Evolutionary conservation across 805 yeast genomes (phyloP), one percentile per base, ranked within the genome.

Genomic region (Saccharomycopsis selenospora): DNA sequence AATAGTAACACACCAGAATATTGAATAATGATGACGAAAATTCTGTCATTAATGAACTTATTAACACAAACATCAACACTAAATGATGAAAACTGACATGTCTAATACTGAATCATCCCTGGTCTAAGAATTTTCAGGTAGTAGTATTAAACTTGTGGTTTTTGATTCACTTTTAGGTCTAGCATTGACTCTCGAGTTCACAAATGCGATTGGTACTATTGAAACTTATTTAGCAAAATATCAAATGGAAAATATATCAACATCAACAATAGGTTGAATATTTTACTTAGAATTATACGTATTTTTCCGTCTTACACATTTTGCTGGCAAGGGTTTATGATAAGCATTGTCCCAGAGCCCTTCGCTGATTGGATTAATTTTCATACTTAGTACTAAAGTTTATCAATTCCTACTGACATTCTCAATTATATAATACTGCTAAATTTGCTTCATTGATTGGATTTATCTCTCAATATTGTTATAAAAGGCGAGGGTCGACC

Each of bases 401-500:
- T 79, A 76, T 69, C 85, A 81, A 43, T 82, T 81, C 55, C 67
- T 81, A 20, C 57, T 80, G 23, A 65, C 81, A 36, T 79, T 78
- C 55, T 72, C 79, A 2, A 50, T 51, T 76, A 13, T 85, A 84
- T 0, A 70, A 72, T 43, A 81, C 82, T 2, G 60, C 78, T 22
- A 64, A 79, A 17, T 66, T 77, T 61, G 70, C 78, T 20, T 85
- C 87, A 0, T 60, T 76, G 27, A 63, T 81, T 5, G 76, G 83
- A 13, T 77, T 76, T 11, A 69, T 80, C 7, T 73, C 80, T 25
- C 87, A 82, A 55, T 82, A 84, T 76, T 82, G 81, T 58, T 66
- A 69, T 45, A 66, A 60, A 42, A 76, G 66, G 53, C 66, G 87
- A 57, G 87, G 83, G 2, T 63, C 68, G 47, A 81, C 79, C 18